Conservation (phyloP, 148 eudicot genomes). For the Talinum fruticosum region DNA sequence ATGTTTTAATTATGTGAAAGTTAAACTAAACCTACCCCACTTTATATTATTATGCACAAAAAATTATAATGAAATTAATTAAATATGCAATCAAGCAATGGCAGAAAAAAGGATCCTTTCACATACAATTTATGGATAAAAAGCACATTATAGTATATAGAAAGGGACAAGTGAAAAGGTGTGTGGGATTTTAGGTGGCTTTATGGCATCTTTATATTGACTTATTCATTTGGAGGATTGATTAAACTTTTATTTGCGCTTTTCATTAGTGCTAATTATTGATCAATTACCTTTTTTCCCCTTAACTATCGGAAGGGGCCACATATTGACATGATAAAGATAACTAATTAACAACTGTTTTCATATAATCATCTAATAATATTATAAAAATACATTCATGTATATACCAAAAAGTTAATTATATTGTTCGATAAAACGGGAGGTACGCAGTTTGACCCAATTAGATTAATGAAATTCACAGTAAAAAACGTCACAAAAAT, state of each 20-base stretch:
- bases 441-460: no score
- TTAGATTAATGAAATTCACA: no score
- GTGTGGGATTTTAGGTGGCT: constrained; percentile 16
- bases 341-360: no score
- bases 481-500: no score
- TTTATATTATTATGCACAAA: neutral
- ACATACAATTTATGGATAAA: neutral
- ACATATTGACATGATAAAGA: neutral
- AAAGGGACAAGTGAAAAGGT: constrained; percentile 14
- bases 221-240: constrained; percentile 15
- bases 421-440: no score
- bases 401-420: no score
- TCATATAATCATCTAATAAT: no score
- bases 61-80: neutral
- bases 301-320: constrained; percentile 21
- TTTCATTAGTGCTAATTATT: constrained; percentile 3
- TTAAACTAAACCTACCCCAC: no score
- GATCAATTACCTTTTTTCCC: constrained; percentile 3
- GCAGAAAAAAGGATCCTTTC: neutral
- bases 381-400: no score
- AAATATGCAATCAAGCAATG: neutral
- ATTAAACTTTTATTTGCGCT: neutral
- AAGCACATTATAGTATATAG: constrained; percentile 4
- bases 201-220: constrained; percentile 21
- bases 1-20: no score